phyloP scores from a whole-genome alignment of 371 early-diverging fungal genomes.

The Apophysomyces trapeziformis region DNA sequence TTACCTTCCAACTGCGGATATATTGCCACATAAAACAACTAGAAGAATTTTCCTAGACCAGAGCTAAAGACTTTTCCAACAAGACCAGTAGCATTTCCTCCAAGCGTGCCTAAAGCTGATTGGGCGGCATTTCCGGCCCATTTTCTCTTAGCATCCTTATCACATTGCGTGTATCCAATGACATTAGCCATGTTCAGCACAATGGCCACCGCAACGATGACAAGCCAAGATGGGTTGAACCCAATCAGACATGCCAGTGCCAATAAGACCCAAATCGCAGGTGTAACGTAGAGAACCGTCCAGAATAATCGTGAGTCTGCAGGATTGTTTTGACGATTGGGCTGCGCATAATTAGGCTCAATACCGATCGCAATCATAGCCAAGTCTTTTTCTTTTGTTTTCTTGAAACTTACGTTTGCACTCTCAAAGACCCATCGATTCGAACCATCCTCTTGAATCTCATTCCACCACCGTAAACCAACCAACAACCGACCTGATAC shows the following conservation, averaged over 20 bases:
- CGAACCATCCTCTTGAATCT: conserved; percentile 90
- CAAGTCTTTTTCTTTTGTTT: too few relatives aligned
- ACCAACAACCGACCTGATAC: conserved; percentile 94
- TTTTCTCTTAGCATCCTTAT: conserved; percentile 85
- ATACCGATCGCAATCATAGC: background rate
- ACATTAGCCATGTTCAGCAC: conserved; percentile 87
- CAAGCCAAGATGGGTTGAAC: conserved; percentile 79
- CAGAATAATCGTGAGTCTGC: conserved; percentile 93
- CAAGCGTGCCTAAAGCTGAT: conserved; percentile 45
- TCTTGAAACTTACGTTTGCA: conserved; percentile 68
- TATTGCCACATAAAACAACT: conserved; percentile 8
- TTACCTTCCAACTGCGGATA: background rate
- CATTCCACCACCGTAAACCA: conserved; percentile 98
- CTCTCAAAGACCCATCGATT: conserved; percentile 96
- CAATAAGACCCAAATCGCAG: conserved; percentile 85
- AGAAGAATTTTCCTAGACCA: conserved; percentile 42
- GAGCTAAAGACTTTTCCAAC: conserved; percentile 45
- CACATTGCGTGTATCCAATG: conserved; percentile 93
- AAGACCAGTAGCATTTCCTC: conserved; percentile 43
- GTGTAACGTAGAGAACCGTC: conserved; percentile 85
- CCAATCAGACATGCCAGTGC: conserved; percentile 78
- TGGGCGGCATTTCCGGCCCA: conserved; percentile 63
- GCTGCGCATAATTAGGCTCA: conserved; percentile 29
- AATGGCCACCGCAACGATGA: conserved; percentile 86
- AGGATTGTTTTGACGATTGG: conserved; percentile 75